Evolutionary conservation across 768 basidiomycete species (phyloP).

Genomic region (Leucogyrophana mollusca): DNA sequence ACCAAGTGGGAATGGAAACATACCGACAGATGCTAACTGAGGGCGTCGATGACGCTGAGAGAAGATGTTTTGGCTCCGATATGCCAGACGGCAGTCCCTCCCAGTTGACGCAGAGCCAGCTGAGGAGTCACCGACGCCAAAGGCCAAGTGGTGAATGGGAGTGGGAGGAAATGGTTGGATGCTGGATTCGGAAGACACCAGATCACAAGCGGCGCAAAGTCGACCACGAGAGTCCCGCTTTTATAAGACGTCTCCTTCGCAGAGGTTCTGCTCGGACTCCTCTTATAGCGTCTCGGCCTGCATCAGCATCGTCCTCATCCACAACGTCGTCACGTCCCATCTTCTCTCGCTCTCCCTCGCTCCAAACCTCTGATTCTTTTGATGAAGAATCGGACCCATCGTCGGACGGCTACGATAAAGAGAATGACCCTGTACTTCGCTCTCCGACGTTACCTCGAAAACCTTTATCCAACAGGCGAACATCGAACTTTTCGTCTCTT

Average conservation of each 20-base stretch:
- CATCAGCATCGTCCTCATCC: constrained; percentile 3
- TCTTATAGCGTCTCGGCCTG: neutral
- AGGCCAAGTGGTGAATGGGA: constrained; percentile 36
- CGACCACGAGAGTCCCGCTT: neutral
- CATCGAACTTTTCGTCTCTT: constrained; percentile 36
- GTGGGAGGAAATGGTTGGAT: constrained; percentile 47
- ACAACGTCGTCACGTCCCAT: neutral
- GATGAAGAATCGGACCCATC: constrained; percentile 14
- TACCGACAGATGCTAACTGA: constrained; percentile 43
- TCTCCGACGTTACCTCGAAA: constrained; percentile 6
- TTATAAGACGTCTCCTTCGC: neutral
- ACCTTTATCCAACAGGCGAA: constrained; percentile 14
- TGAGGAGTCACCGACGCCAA: constrained; percentile 7
- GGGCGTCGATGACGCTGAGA: constrained; percentile 51
- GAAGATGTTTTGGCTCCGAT: constrained; percentile 38
- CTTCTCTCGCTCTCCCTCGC: constrained; percentile 9
- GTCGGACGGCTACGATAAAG: constrained; percentile 18
- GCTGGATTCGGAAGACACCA: constrained; percentile 43
- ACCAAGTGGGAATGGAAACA: constrained; percentile 26
- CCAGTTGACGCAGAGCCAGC: constrained; percentile 4
- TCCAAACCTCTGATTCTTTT: constrained; percentile 10
- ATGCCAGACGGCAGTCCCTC: constrained; percentile 12
- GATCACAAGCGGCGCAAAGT: constrained; percentile 20
- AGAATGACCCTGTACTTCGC: constrained; percentile 13
- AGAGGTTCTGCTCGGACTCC: neutral